phyloP scores from a whole-genome alignment of 306 rosid species.

The Corylus americana region DNA sequence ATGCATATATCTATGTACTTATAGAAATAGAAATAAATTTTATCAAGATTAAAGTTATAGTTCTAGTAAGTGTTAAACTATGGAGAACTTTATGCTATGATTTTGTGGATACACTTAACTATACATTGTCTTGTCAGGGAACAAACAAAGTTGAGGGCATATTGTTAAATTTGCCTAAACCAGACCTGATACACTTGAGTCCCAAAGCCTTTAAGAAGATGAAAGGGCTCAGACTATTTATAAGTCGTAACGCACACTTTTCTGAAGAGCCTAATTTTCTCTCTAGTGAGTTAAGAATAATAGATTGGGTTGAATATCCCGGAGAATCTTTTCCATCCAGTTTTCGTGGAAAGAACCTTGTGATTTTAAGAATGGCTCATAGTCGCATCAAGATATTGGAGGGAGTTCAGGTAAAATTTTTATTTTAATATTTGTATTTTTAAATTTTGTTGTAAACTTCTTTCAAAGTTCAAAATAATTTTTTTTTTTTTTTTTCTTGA shows the following conservation, averaged over 20 bases:
- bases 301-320: slow-evolving; percentile 40
- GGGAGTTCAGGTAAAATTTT: slow-evolving; percentile 20
- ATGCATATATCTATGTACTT: too few species aligned
- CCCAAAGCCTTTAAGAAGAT: slow-evolving; percentile 26
- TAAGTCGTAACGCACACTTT: slow-evolving; percentile 19
- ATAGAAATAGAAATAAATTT: too few species aligned
- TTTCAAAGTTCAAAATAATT: neutral
- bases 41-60: too few species aligned
- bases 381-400: slow-evolving; percentile 22
- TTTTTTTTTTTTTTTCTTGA: neutral
- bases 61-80: too few species aligned
- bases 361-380: slow-evolving; percentile 24
- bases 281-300: slow-evolving; percentile 36
- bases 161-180: neutral
- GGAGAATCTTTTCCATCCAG: slow-evolving; percentile 29
- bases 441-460: neutral
- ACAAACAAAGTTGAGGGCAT: slow-evolving; percentile 27
- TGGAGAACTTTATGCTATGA: too few species aligned
- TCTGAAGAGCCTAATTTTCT: slow-evolving; percentile 25
- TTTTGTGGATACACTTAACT: too few species aligned
- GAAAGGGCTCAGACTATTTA: slow-evolving; percentile 33
- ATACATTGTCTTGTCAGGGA: neutral
- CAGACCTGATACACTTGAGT: slow-evolving; percentile 13
- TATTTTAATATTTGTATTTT: too few species aligned
- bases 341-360: slow-evolving; percentile 38